Base-by-base conservation (phyloP, 306 rosid genomes). In the Ceratonia siliqua region DNA sequence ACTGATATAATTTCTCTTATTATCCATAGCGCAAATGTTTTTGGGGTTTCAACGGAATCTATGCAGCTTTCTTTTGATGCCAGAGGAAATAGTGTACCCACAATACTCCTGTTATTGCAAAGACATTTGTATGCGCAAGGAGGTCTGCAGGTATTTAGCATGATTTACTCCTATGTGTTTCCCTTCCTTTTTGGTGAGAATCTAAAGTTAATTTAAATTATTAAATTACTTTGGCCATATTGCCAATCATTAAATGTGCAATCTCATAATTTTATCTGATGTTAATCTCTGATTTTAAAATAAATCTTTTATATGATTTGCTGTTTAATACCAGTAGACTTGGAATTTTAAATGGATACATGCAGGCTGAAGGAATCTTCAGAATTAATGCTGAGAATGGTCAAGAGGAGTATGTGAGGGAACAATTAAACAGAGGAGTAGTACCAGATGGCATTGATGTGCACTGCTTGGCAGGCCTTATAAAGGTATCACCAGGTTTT, bases 11-110 rank as follows among this genome's bases (percentile, higher is more conserved):
- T 14, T 71, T 50, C 11, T 41, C 81, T 58, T 65, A 13, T 41
- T 49, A 10, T 73, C 53, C 78, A 75, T 84, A 91, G 97, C 62
- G 89, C 94, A 54, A 89, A 67, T 39, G 91, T 89, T 41, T 91
- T 91, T 20, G 97, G 97, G 73, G 97, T 91, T 63, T 91, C 97
- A 28, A 87, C 94, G 0, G 94, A 91, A 78, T 89, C 97, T 2
- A 91, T 91, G 97, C 97, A 91, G 84, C 97, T 91, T 68, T 91
- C 97, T 12, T 91, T 89, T 64, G 97, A 91, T 82, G 78, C 88
- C 50, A 91, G 97, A 89, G 97, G 97, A 70, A 91, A 91, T 83
- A 89, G 90, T 41, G 92, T 89, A 63, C 94, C 97, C 27, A 89
- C 87, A 24, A 89, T 91, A 74, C 91, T 91, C 41, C 75, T 91